phyloP scores from a whole-genome alignment of 1,139 yeast species.

The Pichia kudriavzevii region DNA sequence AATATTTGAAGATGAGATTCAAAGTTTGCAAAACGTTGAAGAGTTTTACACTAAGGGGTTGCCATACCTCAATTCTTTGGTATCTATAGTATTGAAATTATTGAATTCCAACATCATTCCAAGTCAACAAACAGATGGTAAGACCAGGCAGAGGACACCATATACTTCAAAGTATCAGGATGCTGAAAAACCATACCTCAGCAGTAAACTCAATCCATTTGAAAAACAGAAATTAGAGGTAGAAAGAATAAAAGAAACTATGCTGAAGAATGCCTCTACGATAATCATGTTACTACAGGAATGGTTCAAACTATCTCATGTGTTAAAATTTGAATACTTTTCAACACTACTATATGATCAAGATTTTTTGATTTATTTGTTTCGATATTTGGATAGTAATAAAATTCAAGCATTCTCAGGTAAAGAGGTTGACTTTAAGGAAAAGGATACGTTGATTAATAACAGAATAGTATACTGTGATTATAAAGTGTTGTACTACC shows the following conservation, averaged over 20 bases:
- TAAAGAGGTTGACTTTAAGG: constrained; percentile 22
- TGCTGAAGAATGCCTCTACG: constrained; percentile 55
- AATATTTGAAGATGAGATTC: constrained; percentile 31
- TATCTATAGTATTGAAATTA: constrained; percentile 56
- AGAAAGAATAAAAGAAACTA: constrained; percentile 52
- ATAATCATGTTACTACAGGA: constrained; percentile 46
- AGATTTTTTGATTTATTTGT: constrained; percentile 24
- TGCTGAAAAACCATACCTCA: constrained; percentile 13
- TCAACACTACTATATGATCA: constrained; percentile 65
- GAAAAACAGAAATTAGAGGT: constrained; percentile 44
- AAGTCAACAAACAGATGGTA: constrained; percentile 14
- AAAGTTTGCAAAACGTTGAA: constrained; percentile 52
- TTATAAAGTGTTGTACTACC: constrained; percentile 22
- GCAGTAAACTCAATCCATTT: constrained; percentile 13
- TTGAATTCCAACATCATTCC: constrained; percentile 40
- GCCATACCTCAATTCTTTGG: constrained; percentile 52
- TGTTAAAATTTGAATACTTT: constrained; percentile 71
- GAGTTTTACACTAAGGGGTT: constrained; percentile 46
- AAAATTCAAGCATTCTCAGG: constrained; percentile 21
- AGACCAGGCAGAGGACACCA: constrained; percentile 13
- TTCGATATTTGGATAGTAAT: constrained; percentile 35
- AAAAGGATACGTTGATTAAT: constrained; percentile 20
- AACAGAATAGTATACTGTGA: constrained; percentile 27
- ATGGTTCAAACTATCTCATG: constrained; percentile 78
- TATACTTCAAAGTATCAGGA: constrained; percentile 4